Evolutionary conservation across 2,329 filamentous ascomycete genomes (phyloP).

Genomic region (Scytalidium lignicola): DNA sequence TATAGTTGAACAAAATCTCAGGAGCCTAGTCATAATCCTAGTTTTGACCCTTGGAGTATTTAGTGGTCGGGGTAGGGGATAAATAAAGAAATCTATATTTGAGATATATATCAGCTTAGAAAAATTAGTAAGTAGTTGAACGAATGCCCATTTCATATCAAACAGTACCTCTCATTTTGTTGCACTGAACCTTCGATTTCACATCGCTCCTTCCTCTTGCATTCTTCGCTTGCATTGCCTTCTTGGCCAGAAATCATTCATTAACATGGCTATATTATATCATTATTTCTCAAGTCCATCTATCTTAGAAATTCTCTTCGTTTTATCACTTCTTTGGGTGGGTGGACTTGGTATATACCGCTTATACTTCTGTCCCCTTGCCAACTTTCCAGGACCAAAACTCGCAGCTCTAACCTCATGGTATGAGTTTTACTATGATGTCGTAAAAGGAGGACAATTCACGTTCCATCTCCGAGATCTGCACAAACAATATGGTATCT

Average conservation of each 20-base stretch:
- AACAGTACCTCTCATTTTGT: no score
- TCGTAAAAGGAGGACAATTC: constrained; percentile 12
- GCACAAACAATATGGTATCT: constrained; percentile 13
- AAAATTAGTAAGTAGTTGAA: no score
- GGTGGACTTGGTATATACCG: constrained; percentile 4
- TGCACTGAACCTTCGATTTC: no score
- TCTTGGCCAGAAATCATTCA: background rate
- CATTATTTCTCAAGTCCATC: background rate
- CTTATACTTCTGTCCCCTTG: constrained; percentile 19
- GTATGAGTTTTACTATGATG: constrained; percentile 23
- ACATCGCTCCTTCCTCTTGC: background rate
- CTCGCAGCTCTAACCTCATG: constrained; percentile 16
- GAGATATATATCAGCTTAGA: no score
- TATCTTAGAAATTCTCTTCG: background rate
- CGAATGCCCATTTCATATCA: no score
- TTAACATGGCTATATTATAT: background rate
- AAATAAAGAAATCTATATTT: no score
- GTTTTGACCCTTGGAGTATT: no score
- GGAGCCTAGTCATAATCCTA: no score
- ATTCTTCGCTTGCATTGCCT: background rate
- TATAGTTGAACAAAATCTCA: no score
- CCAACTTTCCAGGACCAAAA: constrained; percentile 21
- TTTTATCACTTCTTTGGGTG: background rate
- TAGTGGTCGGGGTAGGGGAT: no score
- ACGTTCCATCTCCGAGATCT: constrained; percentile 6